These are phyloP conservation scores for Panicum hallii DNA, from an alignment of 202 grass and related monocot genomes.

Conservation along the genomic window DNA sequence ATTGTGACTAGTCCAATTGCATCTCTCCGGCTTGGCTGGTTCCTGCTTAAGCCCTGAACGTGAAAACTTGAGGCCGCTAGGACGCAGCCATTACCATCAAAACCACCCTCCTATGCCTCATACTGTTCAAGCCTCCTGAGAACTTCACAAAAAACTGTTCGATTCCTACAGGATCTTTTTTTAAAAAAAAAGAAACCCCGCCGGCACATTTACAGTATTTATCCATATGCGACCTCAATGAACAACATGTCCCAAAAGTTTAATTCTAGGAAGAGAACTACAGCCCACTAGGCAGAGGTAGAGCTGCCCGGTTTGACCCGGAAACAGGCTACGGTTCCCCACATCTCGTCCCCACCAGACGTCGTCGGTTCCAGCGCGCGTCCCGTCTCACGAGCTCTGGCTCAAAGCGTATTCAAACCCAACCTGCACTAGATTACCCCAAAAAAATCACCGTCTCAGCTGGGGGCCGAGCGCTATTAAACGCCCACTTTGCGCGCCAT, in stretches of 20 bases:
- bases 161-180: no score
- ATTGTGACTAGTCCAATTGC: not conserved
- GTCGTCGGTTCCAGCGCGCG: conserved; percentile 2
- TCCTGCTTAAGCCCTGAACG: no score
- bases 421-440: conserved; percentile 17
- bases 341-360: conserved; percentile 35
- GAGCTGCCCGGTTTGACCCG: conserved; percentile 38
- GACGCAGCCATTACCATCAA: no score
- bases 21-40: no score
- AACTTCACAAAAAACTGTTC: no score
- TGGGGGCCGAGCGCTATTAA: conserved; percentile 1
- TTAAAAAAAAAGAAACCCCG: no score
- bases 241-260: not conserved
- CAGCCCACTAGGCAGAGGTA: not conserved
- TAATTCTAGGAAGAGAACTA: not conserved
- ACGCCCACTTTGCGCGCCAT: not conserved
- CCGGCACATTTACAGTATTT: no score
- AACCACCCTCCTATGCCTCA: no score
- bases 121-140: no score
- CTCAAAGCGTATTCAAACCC: conserved; percentile 25
- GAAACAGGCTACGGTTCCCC: conserved; percentile 27
- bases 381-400: conserved; percentile 13
- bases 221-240: no score
- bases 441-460: not conserved
- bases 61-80: no score